Percentiles rank a stretch among this genome's conserved stretches.
phyloP scores from a whole-genome alignment of 371 early-diverging fungal genomes.

The Batkoa obscura region DNA sequence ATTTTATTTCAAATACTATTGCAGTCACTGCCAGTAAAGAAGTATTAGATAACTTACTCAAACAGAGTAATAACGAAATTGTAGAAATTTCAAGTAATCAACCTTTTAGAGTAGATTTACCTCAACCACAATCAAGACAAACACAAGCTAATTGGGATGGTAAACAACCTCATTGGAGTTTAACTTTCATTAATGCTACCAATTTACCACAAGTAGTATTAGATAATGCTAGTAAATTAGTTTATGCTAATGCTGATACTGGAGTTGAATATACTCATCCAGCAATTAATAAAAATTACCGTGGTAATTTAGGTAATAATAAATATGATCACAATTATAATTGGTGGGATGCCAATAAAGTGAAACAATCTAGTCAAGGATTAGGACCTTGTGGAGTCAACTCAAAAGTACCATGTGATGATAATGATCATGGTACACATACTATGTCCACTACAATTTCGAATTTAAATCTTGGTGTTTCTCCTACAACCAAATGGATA shows the following conservation, averaged over 20 bases:
- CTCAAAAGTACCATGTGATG: background rate
- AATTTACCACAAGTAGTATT: background rate
- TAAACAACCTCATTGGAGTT: background rate
- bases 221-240: background rate
- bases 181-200: background rate
- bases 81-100: background rate
- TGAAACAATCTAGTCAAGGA: background rate
- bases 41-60: background rate
- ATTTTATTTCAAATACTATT: background rate
- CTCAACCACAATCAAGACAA: background rate
- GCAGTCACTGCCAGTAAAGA: background rate
- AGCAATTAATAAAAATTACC: background rate
- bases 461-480: background rate
- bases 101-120: background rate
- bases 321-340: background rate
- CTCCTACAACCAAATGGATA: conserved; percentile 2
- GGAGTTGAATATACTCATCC: background rate
- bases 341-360: background rate
- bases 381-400: background rate
- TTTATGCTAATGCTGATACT: background rate
- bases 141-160: background rate
- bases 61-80: background rate
- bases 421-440: background rate
- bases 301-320: background rate
- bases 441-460: background rate